Base-by-base conservation (phyloP, 2,329 filamentous ascomycete species). In the Hypoxylon sp. region DNA sequence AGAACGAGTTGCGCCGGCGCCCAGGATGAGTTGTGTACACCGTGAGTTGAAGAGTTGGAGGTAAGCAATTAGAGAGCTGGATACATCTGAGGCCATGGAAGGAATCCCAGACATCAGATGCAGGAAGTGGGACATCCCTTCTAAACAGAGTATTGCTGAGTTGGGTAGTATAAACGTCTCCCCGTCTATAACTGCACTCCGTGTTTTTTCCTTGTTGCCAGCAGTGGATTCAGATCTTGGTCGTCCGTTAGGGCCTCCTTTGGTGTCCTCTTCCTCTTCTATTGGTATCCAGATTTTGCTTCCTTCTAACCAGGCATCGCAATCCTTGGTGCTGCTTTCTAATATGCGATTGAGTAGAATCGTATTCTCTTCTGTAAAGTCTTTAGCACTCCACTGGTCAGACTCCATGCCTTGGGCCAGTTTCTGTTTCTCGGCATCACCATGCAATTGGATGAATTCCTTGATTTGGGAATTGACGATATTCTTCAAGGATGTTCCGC, bases 1-100 rank as follows among this genome's bases (percentile, higher is more conserved):
- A 25, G 92, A 94, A 37, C 90, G 87, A 4, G 93, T 98, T 3
- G 96, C 96, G 3, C 96, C 96, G 1, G 96, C 96, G 0, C 96
- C 96, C 6, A 99, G 89, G 71, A 99, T 98, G 64, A 99, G 88
- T 78, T 99, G 96, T n/a, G 92, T 97, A 64, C 95, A 95, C 20
- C 96, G 91, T 2, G 94, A 98, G 80, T 99, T 98, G 85, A 98
- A 99, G 3, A 97, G 86, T 72, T 96, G 93, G 13, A 98, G 86
- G 77, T 97, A 97, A 22, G 96, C 91, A 46, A 98, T 85, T 10
- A 99, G 87, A 0, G 90, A 91, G 2, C 88, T 84, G 0, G 93
- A 92, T 59, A 98, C 91, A 65, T 98, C 94, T 1, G 90, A 85
- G 0, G 94, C 92, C 89, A 98, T 95, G 68, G 92, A 95, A 1